Evolutionary conservation across 768 basidiomycete genomes (phyloP), one percentile per base, ranked within the genome.

Genomic region (Boletus tomentosulus): DNA sequence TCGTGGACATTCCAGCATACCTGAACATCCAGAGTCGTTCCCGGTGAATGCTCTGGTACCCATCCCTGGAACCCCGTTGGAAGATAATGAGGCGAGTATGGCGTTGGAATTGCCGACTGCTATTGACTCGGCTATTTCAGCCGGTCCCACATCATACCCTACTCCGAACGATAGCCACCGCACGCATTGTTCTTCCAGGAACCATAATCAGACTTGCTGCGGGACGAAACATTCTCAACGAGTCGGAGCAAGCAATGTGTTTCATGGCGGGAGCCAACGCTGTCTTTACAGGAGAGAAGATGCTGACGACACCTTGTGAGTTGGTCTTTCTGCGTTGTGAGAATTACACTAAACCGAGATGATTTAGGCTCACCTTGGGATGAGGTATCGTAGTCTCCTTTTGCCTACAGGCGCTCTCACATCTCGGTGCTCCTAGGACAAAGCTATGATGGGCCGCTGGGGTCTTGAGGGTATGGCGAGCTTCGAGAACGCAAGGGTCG

Each of bases 251-350:
- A 68, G 93, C 88, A 7, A 93, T 98, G 88, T 94, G 92, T 66
- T 98, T 98, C 74, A 89, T 98, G 89, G 94, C 96, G 1, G 96
- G 96, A 24, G 96, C 95, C 22, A 98, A 98, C 66, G 96, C 96
- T 22, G 87, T 98, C 56, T 98, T 98, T 70, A 98, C 96, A n/a
- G 96, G 95, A 41, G 96, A 98, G 67, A 80, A 86, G 62, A 98
- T 98, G 96, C 71, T 98, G 60, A 98, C 96, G 12, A 98, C 96
- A 13, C 93, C 95, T 44, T 97, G 94, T 88, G 64, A 74, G 89
- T 78, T 31, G 51, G 30, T 44, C 12, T 50, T 5, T 50, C 15
- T 53, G 47, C 27, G 16, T 15, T 13, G 39, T 42, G 46, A 41
- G 13, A n/a, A 9, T 53, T 22, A 44, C 11, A 53, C 46, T 58